Conservation (phyloP, 2,329 filamentous ascomycete genomes). For the Pestalotiopsis sp. region DNA sequence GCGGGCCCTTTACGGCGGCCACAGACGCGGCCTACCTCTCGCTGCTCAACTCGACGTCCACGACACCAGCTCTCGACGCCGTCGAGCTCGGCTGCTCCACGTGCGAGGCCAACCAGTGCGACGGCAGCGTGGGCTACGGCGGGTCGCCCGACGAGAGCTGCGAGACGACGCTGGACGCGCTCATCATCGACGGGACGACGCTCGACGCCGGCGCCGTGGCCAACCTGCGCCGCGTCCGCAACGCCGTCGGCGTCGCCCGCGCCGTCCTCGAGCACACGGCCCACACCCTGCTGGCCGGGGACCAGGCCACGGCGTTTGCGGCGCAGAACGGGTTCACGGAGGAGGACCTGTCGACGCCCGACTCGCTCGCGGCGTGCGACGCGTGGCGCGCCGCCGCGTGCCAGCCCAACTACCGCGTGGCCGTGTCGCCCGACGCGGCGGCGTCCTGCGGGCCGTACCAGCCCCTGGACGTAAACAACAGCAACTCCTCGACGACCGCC, state of each 20-base stretch:
- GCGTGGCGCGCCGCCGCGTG: slow-evolving; percentile 45
- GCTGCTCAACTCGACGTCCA: slow-evolving; percentile 36
- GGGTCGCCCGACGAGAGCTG: slow-evolving; percentile 58
- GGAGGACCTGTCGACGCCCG: slow-evolving; percentile 45
- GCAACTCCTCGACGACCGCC: not conserved
- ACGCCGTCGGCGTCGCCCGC: slow-evolving; percentile 53
- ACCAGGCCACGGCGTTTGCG: slow-evolving; percentile 56
- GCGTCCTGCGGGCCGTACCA: slow-evolving; percentile 50
- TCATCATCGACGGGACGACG: slow-evolving; percentile 59
- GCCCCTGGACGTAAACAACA: slow-evolving; percentile 30
- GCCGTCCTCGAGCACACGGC: slow-evolving; percentile 52
- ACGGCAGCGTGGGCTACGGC: slow-evolving; percentile 56
- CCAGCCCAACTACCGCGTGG: slow-evolving; percentile 53
- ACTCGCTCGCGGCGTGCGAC: slow-evolving; percentile 41
- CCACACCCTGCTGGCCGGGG: slow-evolving; percentile 55
- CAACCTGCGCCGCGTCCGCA: slow-evolving; percentile 47
- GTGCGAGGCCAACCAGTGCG: slow-evolving; percentile 56
- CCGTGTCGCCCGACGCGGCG: slow-evolving; percentile 45
- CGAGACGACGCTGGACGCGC: slow-evolving; percentile 61
- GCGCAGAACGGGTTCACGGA: slow-evolving; percentile 51
- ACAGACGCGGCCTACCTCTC: slow-evolving; percentile 52
- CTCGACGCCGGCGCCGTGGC: slow-evolving; percentile 58
- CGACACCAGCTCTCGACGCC: slow-evolving; percentile 48
- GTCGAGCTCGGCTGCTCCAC: slow-evolving; percentile 53
- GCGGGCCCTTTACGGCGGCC: slow-evolving; percentile 51